Conservation (phyloP, 495 filamentous ascomycete species). For the Stereocaulon alpinum region DNA sequence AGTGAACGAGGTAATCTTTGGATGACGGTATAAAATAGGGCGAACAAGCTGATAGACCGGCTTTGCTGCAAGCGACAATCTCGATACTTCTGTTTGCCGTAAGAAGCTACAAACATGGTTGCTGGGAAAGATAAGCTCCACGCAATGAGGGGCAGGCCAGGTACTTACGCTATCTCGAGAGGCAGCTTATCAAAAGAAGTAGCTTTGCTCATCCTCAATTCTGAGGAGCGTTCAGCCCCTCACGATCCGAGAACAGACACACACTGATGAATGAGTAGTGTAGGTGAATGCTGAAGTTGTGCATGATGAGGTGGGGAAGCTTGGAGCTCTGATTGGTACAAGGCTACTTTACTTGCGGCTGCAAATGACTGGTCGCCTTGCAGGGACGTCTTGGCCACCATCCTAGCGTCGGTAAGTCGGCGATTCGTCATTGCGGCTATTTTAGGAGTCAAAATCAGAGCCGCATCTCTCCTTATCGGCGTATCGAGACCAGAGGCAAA, state of each 20-base stretch:
- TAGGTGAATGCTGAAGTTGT: background rate
- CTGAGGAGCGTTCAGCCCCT: background rate
- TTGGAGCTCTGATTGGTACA: background rate
- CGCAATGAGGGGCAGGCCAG: background rate
- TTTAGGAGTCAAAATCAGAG: slow-evolving; percentile 3
- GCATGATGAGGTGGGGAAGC: background rate
- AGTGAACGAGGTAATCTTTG: slow-evolving; percentile 23
- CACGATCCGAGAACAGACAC: background rate
- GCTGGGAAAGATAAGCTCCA: background rate
- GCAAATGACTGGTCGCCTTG: background rate
- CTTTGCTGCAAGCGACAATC: slow-evolving; percentile 25
- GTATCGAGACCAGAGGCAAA: background rate
- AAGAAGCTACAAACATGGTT: slow-evolving; percentile 27
- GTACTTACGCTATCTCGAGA: slow-evolving; percentile 26
- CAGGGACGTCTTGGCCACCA: background rate
- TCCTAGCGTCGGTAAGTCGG: background rate
- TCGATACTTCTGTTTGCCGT: slow-evolving; percentile 21
- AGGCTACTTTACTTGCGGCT: slow-evolving; percentile 2
- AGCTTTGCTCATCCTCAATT: background rate
- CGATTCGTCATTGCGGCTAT: background rate
- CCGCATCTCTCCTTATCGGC: slow-evolving; percentile 12
- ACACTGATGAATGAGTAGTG: background rate
- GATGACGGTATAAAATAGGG: slow-evolving; percentile 29
- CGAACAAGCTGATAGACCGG: slow-evolving; percentile 28
- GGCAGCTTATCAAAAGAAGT: slow-evolving; percentile 16